phyloP scores from a whole-genome alignment of 1,284 basidiomycete species.

The Volvariella volvacea region DNA sequence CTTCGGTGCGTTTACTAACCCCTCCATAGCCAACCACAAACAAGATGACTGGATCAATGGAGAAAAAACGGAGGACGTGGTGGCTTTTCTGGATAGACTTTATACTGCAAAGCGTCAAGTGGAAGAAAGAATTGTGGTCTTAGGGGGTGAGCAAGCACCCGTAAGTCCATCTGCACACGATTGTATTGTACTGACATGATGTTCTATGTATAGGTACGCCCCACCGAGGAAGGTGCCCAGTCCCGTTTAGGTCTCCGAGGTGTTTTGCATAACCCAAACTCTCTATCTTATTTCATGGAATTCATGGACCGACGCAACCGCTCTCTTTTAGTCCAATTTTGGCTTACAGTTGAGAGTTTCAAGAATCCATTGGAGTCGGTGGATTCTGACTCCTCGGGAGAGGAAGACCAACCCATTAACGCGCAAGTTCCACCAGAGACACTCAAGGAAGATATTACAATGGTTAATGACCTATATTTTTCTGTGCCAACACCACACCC shows the following conservation, averaged over 20 bases:
- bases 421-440: constrained; percentile 54
- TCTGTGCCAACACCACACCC: constrained; percentile 50
- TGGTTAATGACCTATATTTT: constrained; percentile 87
- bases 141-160: constrained; percentile 62
- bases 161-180: constrained; percentile 28
- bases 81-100: constrained; percentile 82
- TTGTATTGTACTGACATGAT: not conserved
- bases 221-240: constrained; percentile 34
- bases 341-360: constrained; percentile 95
- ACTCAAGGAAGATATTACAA: constrained; percentile 77
- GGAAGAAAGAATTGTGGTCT: constrained; percentile 75
- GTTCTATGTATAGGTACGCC: constrained; percentile 22
- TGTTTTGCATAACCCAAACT: constrained; percentile 81
- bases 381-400: constrained; percentile 63
- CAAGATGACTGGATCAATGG: constrained; percentile 82
- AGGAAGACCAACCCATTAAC: constrained; percentile 61
- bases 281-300: constrained; percentile 95
- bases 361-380: constrained; percentile 90
- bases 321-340: constrained; percentile 89
- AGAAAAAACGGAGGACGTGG: constrained; percentile 75
- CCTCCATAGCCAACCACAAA: constrained; percentile 60
- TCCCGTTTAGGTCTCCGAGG: constrained; percentile 55
- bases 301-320: constrained; percentile 90
- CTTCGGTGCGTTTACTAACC: constrained; percentile 1
- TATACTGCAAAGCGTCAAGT: constrained; percentile 83